A percentile compares a stretch with the other conserved stretches of the same genome.
Conservation (phyloP, 352 stramenopile genomes). For the Globisporangium lucens region DNA sequence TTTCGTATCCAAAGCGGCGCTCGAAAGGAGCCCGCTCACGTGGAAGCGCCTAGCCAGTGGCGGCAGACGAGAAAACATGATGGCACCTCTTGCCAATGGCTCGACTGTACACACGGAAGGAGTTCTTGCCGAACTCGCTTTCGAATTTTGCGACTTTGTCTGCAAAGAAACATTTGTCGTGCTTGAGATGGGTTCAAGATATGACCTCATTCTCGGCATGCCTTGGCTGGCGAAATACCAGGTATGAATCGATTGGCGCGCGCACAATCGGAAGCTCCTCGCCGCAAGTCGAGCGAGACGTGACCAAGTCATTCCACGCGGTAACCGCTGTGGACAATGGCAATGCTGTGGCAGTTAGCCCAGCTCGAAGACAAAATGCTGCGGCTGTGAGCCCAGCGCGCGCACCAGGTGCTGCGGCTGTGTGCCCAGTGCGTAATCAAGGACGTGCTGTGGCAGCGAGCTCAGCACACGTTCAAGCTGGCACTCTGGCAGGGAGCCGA, state of each 20-base stretch:
- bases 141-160: slow-evolving; percentile 8
- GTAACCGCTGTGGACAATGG: no score
- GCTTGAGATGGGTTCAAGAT: not conserved
- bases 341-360: no score
- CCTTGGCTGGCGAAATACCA: slow-evolving; percentile 3
- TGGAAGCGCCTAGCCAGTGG: not conserved
- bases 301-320: no score
- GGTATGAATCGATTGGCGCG: slow-evolving; percentile 10
- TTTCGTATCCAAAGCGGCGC: slow-evolving; percentile 7
- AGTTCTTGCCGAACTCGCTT: not conserved
- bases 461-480: no score
- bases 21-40: not conserved
- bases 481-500: no score
- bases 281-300: not conserved
- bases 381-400: no score
- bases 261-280: slow-evolving; percentile 1
- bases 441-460: no score
- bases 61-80: not conserved
- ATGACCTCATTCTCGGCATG: slow-evolving; percentile 5
- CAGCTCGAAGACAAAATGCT: no score
- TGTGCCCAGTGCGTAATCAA: no score
- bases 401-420: no score
- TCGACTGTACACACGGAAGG: slow-evolving; percentile 3
- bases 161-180: slow-evolving; percentile 9
- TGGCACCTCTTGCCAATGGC: slow-evolving; percentile 1